Evolutionary conservation across 139 green algal species (phyloP).

Genomic region (Chlorella sorokiniana): DNA sequence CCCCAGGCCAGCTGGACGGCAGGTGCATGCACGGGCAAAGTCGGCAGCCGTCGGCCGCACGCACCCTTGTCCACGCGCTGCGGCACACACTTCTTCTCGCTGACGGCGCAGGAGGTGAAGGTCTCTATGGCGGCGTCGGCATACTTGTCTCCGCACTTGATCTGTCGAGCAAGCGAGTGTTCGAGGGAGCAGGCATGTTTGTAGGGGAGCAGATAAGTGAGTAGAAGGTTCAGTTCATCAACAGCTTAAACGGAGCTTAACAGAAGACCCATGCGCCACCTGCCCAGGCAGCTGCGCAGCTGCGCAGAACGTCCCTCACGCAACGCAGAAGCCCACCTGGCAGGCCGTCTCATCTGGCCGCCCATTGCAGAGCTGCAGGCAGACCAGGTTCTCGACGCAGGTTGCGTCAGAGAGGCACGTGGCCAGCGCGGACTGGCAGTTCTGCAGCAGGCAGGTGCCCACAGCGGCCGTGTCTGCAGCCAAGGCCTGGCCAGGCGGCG

Average conservation of each 20-base stretch:
- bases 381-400: constrained; percentile 85
- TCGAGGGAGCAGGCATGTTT: not conserved
- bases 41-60: not conserved
- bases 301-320: too few species aligned
- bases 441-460: constrained; percentile 65
- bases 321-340: constrained; percentile 46
- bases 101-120: constrained; percentile 89
- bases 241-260: not conserved
- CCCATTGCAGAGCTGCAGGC: constrained; percentile 80
- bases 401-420: constrained; percentile 73
- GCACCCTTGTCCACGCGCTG: constrained; percentile 69
- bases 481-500: not conserved
- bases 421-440: constrained; percentile 72
- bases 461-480: constrained; percentile 55
- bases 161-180: constrained; percentile 49
- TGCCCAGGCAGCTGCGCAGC: not conserved
- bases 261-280: not conserved
- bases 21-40: not conserved
- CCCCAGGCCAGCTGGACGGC: too few species aligned
- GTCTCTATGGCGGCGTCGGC: constrained; percentile 69
- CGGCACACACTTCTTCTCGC: constrained; percentile 86
- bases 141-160: constrained; percentile 85
- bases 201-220: not conserved
- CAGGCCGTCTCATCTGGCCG: constrained; percentile 78
- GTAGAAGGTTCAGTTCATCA: not conserved